Base-by-base conservation (phyloP, 2,329 filamentous ascomycete genomes). In the Colletotrichum ledebouriae region DNA sequence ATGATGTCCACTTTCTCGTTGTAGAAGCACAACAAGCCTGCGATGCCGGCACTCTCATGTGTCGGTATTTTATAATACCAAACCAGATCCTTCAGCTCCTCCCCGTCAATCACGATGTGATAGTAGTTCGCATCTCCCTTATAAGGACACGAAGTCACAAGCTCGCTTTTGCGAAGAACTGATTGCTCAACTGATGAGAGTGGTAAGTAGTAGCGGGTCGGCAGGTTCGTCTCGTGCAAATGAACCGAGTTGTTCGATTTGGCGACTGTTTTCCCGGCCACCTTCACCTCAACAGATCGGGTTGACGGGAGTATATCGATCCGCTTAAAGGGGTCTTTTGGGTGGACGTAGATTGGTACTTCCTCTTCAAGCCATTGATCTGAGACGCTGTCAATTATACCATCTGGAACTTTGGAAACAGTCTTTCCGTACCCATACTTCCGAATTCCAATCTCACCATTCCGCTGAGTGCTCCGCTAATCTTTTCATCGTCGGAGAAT, bases 1-100 rank as follows among this genome's bases (percentile, higher is more conserved):
- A 81, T 79, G n/a, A 91, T 83, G 68, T 90, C 87, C 1, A 92
- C 87, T 76, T 88, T 89, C 75, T 92, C 90, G 70, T 91, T 90
- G 71, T 91, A 91, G 68, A 91, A 92, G 73, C 88, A 91, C 59
- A 90, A 53, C 53, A 82, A 74, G 2, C 88, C 88, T 1, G 85
- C 85, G 67, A 92, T 80, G 2, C 76, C 77, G 2, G 82, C 83
- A 63, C 85, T 86, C 76, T 92, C 90, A 0, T 80, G 72, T 0
- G 84, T 87, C 3, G 90, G 88, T 11, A 82, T 81, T 15, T 78
- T 78, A 63, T 92, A 92, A 66, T 85, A 90, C 90, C 90, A 92
- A 1, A 89, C 82, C 3, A 88, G 61, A 72, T 91, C 84, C 70
- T 82, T 78, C 37, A 80, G 77, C 63, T 78, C 73, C 22, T 81